Evolutionary conservation across 768 basidiomycete species (phyloP).

Genomic region (Pisolithus albus): DNA sequence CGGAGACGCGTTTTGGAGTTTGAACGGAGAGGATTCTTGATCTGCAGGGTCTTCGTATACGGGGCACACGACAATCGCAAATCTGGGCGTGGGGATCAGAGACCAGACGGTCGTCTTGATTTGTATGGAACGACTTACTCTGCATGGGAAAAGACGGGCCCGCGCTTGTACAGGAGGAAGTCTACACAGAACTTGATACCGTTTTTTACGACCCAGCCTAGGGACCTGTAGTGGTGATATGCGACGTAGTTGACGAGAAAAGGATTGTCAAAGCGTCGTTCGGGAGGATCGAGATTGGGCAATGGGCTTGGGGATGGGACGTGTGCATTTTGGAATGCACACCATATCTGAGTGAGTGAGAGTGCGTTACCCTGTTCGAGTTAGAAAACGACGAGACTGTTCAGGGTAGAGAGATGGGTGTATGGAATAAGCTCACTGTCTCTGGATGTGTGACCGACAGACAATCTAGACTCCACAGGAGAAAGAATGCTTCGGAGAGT

Average conservation of each 20-base stretch:
- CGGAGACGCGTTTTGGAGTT: constrained; percentile 61
- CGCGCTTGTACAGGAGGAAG: constrained; percentile 88
- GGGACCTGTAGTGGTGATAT: constrained; percentile 91
- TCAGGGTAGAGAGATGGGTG: not conserved
- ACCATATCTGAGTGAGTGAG: constrained; percentile 55
- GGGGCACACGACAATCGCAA: constrained; percentile 85
- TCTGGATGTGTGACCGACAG: constrained; percentile 60
- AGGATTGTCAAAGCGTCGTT: constrained; percentile 75
- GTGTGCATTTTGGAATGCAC: constrained; percentile 53
- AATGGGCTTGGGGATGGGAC: constrained; percentile 33
- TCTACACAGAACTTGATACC: constrained; percentile 98
- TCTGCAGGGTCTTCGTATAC: constrained; percentile 83
- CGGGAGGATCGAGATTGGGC: constrained; percentile 19
- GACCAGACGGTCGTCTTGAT: not conserved
- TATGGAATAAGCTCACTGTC: constrained; percentile 42
- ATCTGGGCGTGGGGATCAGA: constrained; percentile 40
- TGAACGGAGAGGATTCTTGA: constrained; percentile 53
- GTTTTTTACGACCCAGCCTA: constrained; percentile 94
- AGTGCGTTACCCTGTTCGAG: constrained; percentile 44
- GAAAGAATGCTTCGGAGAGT: constrained; percentile 83
- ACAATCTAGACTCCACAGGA: constrained; percentile 79
- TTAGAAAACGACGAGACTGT: not conserved
- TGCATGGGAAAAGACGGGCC: constrained; percentile 92
- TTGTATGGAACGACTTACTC: constrained; percentile 52
- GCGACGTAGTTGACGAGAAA: constrained; percentile 85